Evolutionary conservation across 208 protist species (phyloP).

Genomic region (Trypanosoma theileri): DNA sequence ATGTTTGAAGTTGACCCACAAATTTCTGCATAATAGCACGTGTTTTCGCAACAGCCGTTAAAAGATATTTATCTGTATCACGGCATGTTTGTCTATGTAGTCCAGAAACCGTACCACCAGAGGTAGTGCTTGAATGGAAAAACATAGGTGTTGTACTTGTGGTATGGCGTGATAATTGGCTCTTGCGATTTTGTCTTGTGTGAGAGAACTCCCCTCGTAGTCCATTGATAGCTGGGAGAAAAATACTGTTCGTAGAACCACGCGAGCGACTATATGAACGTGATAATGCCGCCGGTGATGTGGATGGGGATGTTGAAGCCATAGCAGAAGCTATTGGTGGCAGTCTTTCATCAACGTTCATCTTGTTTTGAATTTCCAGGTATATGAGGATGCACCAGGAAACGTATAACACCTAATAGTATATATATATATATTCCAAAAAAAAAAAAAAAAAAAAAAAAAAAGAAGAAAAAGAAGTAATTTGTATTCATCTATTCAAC

Average conservation of each 20-base stretch:
- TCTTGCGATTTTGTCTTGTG: neutral
- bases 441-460: neutral
- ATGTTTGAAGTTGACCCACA: slow-evolving; percentile 48
- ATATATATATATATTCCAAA: neutral
- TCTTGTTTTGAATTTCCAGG: neutral
- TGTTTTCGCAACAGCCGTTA: slow-evolving; percentile 33
- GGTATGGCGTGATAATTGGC: neutral
- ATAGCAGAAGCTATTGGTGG: neutral
- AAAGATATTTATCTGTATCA: slow-evolving; percentile 21
- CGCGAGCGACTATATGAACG: neutral
- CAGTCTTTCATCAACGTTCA: slow-evolving; percentile 9
- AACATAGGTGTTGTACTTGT: no score
- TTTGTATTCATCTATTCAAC: neutral
- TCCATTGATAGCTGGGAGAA: slow-evolving; percentile 4
- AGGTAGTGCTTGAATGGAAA: slow-evolving; percentile 7
- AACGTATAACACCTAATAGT: neutral
- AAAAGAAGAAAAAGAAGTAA: slow-evolving; percentile 1
- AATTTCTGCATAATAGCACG: slow-evolving; percentile 46
- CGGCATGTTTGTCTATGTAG: neutral
- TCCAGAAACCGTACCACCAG: neutral
- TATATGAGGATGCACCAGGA: neutral
- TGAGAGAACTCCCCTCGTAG: slow-evolving; percentile 5
- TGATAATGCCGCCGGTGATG: neutral
- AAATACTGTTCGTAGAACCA: neutral
- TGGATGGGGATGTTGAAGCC: neutral